Percentiles rank a stretch among this genome's conserved stretches.
Conservation (phyloP, 148 eudicot species). For the Nepenthes gracilis region DNA sequence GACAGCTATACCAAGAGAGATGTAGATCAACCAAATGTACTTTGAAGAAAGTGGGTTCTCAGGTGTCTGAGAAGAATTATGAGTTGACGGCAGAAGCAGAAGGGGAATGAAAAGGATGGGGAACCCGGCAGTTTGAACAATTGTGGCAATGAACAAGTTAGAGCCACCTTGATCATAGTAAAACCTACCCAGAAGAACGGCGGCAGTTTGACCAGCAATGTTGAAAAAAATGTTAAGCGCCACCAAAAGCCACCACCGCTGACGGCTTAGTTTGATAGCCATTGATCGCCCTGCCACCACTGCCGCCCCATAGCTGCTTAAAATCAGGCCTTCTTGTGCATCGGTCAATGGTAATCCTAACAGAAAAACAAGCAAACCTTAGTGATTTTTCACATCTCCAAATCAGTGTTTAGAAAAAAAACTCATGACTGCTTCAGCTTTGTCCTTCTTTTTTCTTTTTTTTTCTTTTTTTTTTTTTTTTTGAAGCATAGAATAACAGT, state of each 20-base stretch:
- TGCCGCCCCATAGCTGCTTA: conserved; percentile 16
- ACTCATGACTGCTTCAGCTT: no score
- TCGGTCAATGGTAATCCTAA: conserved; percentile 17
- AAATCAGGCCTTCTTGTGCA: conserved; percentile 31
- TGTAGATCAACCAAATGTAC: conserved; percentile 29
- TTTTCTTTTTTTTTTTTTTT: no score
- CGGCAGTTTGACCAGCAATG: conserved; percentile 66
- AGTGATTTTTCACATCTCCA: no score
- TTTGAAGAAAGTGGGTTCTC: conserved; percentile 12
- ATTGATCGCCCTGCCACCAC: conserved; percentile 12
- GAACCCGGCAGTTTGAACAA: conserved; percentile 79
- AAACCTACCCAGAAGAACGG: conserved; percentile 74
- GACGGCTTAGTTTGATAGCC: conserved; percentile 33
- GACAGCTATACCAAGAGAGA: conserved; percentile 43
- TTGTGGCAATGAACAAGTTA: conserved; percentile 73
- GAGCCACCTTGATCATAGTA: conserved; percentile 83
- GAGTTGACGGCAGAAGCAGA: conserved; percentile 32
- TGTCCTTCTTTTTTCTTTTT: no score
- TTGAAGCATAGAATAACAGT: no score
- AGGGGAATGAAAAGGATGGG: conserved; percentile 65
- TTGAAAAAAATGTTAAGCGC: conserved; percentile 46
- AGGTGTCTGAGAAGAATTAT: conserved; percentile 21
- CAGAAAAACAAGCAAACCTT: background rate
- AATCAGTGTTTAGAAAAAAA: no score
- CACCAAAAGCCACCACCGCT: conserved; percentile 78